phyloP scores from a whole-genome alignment of 495 filamentous ascomycete genomes.

The Astrocystis sublimbata region DNA sequence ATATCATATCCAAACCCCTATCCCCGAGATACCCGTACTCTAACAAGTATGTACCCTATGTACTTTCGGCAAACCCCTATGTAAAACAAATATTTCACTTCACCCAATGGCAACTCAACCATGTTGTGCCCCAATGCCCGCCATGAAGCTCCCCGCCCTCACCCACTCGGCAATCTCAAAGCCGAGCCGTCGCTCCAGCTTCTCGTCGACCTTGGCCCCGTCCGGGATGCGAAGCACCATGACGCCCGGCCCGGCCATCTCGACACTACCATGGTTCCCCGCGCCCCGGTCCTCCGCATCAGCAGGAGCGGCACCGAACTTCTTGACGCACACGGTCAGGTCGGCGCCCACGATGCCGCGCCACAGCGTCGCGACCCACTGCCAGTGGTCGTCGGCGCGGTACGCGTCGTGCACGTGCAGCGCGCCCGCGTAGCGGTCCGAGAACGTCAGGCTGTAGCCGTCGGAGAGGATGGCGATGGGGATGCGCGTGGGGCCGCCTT shows the following conservation, averaged over 20 bases:
- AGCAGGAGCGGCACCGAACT: constrained; percentile 15
- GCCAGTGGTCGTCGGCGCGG: constrained; percentile 87
- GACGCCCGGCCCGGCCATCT: constrained; percentile 55
- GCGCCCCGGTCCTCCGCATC: constrained; percentile 17
- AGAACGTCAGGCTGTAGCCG: constrained; percentile 73
- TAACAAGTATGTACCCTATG: too few relatives aligned
- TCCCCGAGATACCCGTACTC: too few relatives aligned
- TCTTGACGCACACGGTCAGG: constrained; percentile 71
- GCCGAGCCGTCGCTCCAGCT: constrained; percentile 66
- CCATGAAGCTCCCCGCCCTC: constrained; percentile 43
- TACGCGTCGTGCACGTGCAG: constrained; percentile 79
- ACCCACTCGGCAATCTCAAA: constrained; percentile 87
- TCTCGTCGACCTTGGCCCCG: constrained; percentile 58
- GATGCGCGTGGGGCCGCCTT: constrained; percentile 19
- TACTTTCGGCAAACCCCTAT: not conserved
- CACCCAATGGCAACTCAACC: too few relatives aligned
- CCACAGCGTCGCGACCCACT: constrained; percentile 97
- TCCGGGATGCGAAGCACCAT: constrained; percentile 41
- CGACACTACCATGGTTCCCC: constrained; percentile 32
- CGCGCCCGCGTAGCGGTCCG: constrained; percentile 69
- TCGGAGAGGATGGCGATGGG: constrained; percentile 72
- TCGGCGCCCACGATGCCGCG: constrained; percentile 83
- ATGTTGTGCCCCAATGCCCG: constrained; percentile 13
- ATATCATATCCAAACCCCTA: too few relatives aligned
- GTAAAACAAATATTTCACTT: not conserved